A percentile compares a stretch with the other conserved stretches of the same genome.
Conservation (phyloP, 2,329 filamentous ascomycete genomes). For the Colletotrichum sansevieriae region DNA sequence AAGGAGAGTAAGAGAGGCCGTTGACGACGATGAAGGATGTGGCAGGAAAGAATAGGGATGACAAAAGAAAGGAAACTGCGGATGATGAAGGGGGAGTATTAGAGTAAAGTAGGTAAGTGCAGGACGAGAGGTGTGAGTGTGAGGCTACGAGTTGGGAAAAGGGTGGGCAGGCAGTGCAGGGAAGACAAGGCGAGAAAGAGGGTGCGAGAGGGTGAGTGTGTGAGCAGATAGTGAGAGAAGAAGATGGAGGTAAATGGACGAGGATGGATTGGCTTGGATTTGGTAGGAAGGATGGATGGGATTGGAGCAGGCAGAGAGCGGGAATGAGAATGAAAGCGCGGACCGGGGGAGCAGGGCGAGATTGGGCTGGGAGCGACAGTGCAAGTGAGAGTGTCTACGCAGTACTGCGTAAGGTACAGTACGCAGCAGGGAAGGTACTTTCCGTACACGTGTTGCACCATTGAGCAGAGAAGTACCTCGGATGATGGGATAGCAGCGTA, state of each 20-base stretch:
- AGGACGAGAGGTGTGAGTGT: constrained; percentile 30
- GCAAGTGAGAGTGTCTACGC: constrained; percentile 26
- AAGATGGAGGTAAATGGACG: constrained; percentile 44
- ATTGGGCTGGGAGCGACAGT: constrained; percentile 30
- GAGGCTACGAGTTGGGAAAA: constrained; percentile 41
- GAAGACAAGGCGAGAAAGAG: constrained; percentile 50
- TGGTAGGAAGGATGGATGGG: constrained; percentile 38
- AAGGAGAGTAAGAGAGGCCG: constrained; percentile 42
- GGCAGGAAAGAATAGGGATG: constrained; percentile 18
- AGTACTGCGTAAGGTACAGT: no score
- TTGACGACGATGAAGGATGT: constrained; percentile 30
- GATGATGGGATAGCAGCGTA: no score
- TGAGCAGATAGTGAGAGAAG: constrained; percentile 47
- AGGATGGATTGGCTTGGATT: constrained; percentile 39
- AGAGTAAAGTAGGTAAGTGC: constrained; percentile 44
- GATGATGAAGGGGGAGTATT: constrained; percentile 41
- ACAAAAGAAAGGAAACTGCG: constrained; percentile 17
- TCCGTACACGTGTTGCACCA: no score
- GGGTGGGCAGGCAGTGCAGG: constrained; percentile 50
- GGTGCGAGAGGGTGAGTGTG: constrained; percentile 41
- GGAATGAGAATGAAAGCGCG: constrained; percentile 44
- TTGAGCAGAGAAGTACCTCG: no score
- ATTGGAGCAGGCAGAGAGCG: constrained; percentile 43
- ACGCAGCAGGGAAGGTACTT: no score
- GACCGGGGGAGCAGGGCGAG: constrained; percentile 50